Evolutionary conservation across 2,329 filamentous ascomycete genomes (phyloP), one percentile per base, ranked within the genome.

Genomic region (Clarireedia monteithiana): DNA sequence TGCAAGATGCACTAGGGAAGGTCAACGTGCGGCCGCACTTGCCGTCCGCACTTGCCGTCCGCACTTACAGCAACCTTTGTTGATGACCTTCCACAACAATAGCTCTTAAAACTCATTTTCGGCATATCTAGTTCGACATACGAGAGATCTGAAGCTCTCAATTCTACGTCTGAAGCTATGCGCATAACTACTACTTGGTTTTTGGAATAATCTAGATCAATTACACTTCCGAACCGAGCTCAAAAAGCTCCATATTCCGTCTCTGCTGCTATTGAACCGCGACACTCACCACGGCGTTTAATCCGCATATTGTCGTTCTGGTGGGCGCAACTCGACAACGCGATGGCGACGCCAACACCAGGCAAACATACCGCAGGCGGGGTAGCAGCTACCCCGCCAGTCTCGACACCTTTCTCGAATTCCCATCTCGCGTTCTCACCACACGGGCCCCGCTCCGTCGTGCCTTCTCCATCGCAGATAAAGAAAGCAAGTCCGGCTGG

Each of bases 341-440:
- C 39, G 34, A 70, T 70, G 68, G 64, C 68, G 4, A 70, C 68
- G 46, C 68, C 68, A 44, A 69, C 67, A 30, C 60, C 66, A 52
- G 61, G 61, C 42, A 66, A 64, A 44, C 65, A 64, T 45, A 59
- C 63, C 9, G 15, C 39, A 20, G 39, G 39, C 20, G 60, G 55
- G 36, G 63, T 59, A 3, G 65, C 65, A 50, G 81, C 79, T 3
- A 85, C 83, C 5, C 83, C 83, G 14, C 82, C 82, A n/a, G 82
- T 83, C 24, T 85, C 83, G 38, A 86, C 83, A 1, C 83, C 83
- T 14, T 85, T 85, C 70, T 84, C 81, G 39, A 73, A 77, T 24
- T 65, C 64, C 76, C 77, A 49, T 44, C 75, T 76, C n/a, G 80
- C 77, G 38, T 81, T 85, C 65, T 84, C 83, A 2, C 82, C 83